phyloP scores from a whole-genome alignment of 805 yeast species.

The Candida montana region DNA sequence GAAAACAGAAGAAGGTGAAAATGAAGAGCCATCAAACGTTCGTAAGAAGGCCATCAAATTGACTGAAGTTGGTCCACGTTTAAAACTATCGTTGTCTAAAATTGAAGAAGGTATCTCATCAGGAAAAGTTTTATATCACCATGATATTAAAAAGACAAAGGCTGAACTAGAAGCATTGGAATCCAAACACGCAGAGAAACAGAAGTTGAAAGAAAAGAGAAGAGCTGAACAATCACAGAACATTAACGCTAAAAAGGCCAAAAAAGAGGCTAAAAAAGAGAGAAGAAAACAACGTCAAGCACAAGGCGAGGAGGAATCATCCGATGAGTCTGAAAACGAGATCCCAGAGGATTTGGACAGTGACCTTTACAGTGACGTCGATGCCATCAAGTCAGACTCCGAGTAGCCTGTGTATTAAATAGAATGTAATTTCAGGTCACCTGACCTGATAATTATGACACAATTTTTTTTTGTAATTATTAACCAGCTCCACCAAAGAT shows the following conservation, averaged over 20 bases:
- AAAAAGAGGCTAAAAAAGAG: constrained; percentile 65
- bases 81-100: constrained; percentile 69
- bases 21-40: constrained; percentile 19
- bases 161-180: constrained; percentile 59
- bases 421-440: background rate
- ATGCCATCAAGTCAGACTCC: constrained; percentile 25
- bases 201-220: constrained; percentile 62
- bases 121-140: constrained; percentile 85
- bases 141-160: constrained; percentile 56
- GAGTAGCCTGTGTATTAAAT: constrained; percentile 5
- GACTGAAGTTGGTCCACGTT: constrained; percentile 89
- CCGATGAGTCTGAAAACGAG: constrained; percentile 33
- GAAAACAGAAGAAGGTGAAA: constrained; percentile 13
- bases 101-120: constrained; percentile 89
- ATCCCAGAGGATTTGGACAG: constrained; percentile 42
- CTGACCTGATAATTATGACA: background rate
- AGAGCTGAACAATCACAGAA: constrained; percentile 75
- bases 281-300: constrained; percentile 55
- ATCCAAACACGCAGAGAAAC: constrained; percentile 56
- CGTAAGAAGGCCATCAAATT: constrained; percentile 83
- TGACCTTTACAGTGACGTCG: constrained; percentile 41
- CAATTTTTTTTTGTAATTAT: background rate
- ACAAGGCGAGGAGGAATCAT: constrained; percentile 28
- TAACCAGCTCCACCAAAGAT: too few species aligned
- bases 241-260: constrained; percentile 68